Conservation (phyloP, 129 eudicot species). For the Flaveria brownii region DNA sequence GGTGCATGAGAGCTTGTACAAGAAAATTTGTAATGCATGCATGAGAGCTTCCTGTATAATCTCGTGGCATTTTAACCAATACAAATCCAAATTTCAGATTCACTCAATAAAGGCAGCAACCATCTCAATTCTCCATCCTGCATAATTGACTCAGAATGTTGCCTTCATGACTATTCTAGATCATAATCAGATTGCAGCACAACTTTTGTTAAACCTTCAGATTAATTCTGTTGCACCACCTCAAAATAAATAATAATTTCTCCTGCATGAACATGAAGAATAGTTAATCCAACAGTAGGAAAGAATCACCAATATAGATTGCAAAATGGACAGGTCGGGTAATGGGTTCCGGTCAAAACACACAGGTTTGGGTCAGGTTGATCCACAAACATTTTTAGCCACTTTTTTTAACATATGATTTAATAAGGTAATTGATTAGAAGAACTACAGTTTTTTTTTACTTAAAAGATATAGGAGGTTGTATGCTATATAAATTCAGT, state of each 20-base stretch:
- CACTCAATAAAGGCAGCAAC: slow-evolving; percentile 14
- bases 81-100: slow-evolving; percentile 14
- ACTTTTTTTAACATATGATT: not conserved
- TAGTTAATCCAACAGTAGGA: slow-evolving; percentile 10
- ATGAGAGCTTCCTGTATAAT: slow-evolving; percentile 21
- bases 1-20: too few species aligned
- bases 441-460: too few species aligned
- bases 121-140: slow-evolving; percentile 1
- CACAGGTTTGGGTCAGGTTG: not conserved
- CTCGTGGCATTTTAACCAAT: slow-evolving; percentile 8
- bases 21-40: slow-evolving; percentile 3
- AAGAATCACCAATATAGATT: not conserved
- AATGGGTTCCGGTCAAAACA: not conserved
- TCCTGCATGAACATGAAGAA: slow-evolving; percentile 22
- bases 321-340: not conserved
- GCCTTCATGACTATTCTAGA: slow-evolving; percentile 13
- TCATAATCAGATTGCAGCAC: not conserved
- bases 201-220: slow-evolving; percentile 6
- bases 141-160: not conserved
- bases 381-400: not conserved
- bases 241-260: slow-evolving; percentile 7
- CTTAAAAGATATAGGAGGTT: too few species aligned
- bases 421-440: not conserved
- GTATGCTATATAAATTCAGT: not conserved
- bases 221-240: slow-evolving; percentile 7